These are phyloP conservation scores for Heterobasidion parviporum DNA, from an alignment of 1,284 basidiomycete species.

Conservation along the genomic window DNA sequence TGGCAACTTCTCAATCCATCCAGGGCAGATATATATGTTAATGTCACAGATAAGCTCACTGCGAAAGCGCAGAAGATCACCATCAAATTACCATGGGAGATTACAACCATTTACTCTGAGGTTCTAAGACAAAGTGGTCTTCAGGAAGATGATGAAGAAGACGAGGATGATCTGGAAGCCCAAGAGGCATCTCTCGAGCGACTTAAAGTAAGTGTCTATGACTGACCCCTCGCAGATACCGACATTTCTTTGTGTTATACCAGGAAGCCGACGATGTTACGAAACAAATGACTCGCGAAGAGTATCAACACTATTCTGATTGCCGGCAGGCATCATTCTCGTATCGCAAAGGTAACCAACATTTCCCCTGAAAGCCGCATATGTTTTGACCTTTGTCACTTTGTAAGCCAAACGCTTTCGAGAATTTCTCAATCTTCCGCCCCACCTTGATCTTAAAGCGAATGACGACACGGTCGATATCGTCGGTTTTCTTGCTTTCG, in stretches of 20 bases:
- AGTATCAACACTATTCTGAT: constrained; percentile 96
- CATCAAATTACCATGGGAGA: constrained; percentile 95
- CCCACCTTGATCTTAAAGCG: constrained; percentile 84
- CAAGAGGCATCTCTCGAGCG: constrained; percentile 90
- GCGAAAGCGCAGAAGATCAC: constrained; percentile 89
- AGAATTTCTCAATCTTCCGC: constrained; percentile 89
- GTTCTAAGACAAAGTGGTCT: constrained; percentile 38
- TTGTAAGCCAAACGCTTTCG: constrained; percentile 82
- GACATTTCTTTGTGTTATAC: neutral
- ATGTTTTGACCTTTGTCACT: neutral
- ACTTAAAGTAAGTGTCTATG: constrained; percentile 46
- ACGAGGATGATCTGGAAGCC: constrained; percentile 94
- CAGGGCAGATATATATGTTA: neutral
- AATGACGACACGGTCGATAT: constrained; percentile 97
- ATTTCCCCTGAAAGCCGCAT: neutral
- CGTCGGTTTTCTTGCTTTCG: constrained; percentile 93
- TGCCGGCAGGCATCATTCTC: constrained; percentile 97
- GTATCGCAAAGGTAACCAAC: constrained; percentile 76
- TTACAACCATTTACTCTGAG: constrained; percentile 86
- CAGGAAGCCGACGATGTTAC: constrained; percentile 95
- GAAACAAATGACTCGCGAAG: constrained; percentile 91
- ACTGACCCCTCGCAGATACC: neutral
- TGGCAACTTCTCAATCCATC: neutral
- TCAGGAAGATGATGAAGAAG: constrained; percentile 88
- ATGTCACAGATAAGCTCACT: constrained; percentile 60